Conservation (phyloP, 345 rosid genomes). For the Hevea brasiliensis region DNA sequence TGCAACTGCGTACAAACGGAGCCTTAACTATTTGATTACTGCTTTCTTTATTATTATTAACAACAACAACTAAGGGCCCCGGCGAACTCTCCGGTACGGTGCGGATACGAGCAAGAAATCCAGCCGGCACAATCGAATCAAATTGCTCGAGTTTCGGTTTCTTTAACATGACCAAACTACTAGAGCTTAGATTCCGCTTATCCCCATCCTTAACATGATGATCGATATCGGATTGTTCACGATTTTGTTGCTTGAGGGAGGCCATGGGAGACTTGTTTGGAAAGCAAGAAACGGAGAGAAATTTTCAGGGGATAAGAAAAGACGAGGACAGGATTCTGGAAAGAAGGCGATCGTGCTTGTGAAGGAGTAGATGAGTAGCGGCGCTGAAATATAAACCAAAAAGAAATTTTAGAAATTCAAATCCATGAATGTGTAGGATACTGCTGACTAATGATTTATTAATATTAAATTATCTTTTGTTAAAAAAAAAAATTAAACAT, state of each 20-base stretch:
- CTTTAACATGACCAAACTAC: neutral
- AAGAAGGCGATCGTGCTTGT: neutral
- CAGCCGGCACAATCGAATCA: constrained; percentile 4
- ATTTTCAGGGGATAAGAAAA: neutral
- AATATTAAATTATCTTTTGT: too few species aligned
- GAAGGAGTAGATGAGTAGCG: neutral
- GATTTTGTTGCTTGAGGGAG: neutral
- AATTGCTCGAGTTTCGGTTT: neutral
- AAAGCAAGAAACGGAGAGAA: neutral
- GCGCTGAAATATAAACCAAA: too few species aligned
- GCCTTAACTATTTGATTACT: neutral
- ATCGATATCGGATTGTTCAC: neutral
- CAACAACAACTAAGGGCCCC: neutral
- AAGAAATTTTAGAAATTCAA: too few species aligned
- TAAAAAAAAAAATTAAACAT: too few species aligned
- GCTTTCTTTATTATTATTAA: neutral
- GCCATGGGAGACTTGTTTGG: neutral
- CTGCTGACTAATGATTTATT: too few species aligned
- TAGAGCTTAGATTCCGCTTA: neutral
- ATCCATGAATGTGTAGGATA: too few species aligned
- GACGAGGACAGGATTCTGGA: neutral
- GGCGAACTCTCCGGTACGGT: neutral
- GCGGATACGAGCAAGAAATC: constrained; percentile 5
- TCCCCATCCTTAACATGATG: too few species aligned
- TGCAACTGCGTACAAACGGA: constrained; percentile 10